Evolutionary conservation across 352 stramenopile species (phyloP), one percentile per base, ranked within the genome.

Genomic region (Globisporangium parvum): DNA sequence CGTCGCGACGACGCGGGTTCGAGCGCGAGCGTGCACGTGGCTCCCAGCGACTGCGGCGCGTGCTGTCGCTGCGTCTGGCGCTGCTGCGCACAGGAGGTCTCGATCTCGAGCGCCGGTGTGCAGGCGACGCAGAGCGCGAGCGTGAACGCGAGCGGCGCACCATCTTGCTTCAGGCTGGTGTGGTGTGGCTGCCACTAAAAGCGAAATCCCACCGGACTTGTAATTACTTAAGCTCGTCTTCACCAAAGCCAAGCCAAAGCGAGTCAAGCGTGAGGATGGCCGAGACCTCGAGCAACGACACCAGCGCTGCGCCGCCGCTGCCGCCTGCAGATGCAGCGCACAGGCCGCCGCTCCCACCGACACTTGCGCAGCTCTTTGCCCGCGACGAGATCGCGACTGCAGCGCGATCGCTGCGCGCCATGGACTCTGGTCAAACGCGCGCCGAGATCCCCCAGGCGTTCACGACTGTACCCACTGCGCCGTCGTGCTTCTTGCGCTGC

Each of bases 401-500:
- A 2, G 57, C 65, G 58, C 11, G 65, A 6, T 54, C 66, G 11
- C 66, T 84, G 56, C 64, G 69, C 47, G 28, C 39, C 21, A 77
- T 71, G 67, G 67, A 77, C 60, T 70, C 56, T 9, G 54, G 21
- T 6, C 62, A 74, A 35, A 20, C 67, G 35, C 56, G 63, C 48
- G 44, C 47, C 23, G 74, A 84, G 51, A 53, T 84, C 1, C 47
- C 55, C 21, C 48, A 66, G 28, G 71, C 67, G 51, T 80, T 80
- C 51, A 51, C 55, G 33, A 51, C 60, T 10, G 58, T 75, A 17
- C 37, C 62, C 0, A 51, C 55, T 0, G 70, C 74, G 10, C 67
- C 74, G 4, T 74, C 71, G 9, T 55, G 26, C 45, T 75, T 85
- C 59, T 60, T 85, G 33, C 62, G 66, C 28, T 78, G 71, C 39